These are phyloP conservation scores for Gastrolobium villosum DNA, from an alignment of 306 rosid genomes.

Conservation along the genomic window DNA sequence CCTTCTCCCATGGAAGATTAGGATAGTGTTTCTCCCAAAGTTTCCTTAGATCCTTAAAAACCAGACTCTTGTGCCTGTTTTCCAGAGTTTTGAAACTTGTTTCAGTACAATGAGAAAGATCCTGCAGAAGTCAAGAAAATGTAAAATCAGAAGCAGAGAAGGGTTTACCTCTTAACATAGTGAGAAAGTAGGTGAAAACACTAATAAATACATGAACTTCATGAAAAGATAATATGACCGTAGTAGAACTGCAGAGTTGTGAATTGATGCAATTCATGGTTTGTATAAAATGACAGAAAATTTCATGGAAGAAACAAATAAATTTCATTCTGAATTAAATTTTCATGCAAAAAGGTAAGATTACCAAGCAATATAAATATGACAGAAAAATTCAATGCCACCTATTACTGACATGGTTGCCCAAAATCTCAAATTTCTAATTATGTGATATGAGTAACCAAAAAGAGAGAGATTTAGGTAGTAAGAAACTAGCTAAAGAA, in stretches of 20 bases:
- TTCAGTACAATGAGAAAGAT: conserved; percentile 70
- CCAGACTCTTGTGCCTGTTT: conserved; percentile 66
- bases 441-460: conserved; percentile 10
- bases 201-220: background rate
- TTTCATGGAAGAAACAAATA: background rate
- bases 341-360: conserved; percentile 9
- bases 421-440: background rate
- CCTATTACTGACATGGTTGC: background rate
- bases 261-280: background rate
- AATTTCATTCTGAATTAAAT: background rate
- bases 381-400: conserved; percentile 11
- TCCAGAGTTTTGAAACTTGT: conserved; percentile 66
- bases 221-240: background rate
- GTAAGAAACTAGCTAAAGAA: background rate
- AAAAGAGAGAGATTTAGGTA: background rate
- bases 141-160: conserved; percentile 3
- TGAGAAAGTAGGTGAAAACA: background rate
- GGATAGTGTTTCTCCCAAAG: conserved; percentile 81
- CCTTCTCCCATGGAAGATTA: conserved; percentile 80
- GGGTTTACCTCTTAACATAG: background rate
- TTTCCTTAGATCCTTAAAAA: conserved; percentile 77
- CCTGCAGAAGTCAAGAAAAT: conserved; percentile 54
- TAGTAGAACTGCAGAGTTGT: background rate
- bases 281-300: background rate
- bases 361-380: background rate